Conservation (phyloP, 2,329 filamentous ascomycete species). For the Epichloe typhina region DNA sequence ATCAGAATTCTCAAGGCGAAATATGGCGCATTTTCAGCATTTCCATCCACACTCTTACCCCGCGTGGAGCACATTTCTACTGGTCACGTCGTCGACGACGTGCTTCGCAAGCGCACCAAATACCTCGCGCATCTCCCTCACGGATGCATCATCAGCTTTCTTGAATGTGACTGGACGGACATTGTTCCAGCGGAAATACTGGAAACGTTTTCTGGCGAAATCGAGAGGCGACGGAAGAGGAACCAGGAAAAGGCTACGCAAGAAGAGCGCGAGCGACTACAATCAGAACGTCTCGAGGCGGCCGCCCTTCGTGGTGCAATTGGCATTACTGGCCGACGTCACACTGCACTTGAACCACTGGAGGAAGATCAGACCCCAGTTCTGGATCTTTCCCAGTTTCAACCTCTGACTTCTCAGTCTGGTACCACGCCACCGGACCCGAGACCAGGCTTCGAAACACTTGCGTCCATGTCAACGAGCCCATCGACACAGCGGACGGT, state of each 20-base stretch:
- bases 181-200: constrained; percentile 65
- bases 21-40: constrained; percentile 69
- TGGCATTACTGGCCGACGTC: constrained; percentile 21
- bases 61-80: constrained; percentile 81
- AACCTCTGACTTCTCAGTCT: constrained; percentile 40
- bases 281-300: constrained; percentile 70
- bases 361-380: constrained; percentile 25
- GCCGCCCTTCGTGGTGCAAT: constrained; percentile 46
- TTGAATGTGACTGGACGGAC: constrained; percentile 93
- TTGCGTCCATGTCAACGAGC: constrained; percentile 71
- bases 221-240: constrained; percentile 60
- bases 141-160: constrained; percentile 80
- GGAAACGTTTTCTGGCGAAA: constrained; percentile 62
- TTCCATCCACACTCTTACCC: constrained; percentile 76
- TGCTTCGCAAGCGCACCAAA: constrained; percentile 68
- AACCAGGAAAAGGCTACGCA: constrained; percentile 73
- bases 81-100: constrained; percentile 77
- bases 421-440: constrained; percentile 42
- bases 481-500: constrained; percentile 68
- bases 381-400: constrained; percentile 49
- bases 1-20: constrained; percentile 85
- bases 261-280: constrained; percentile 73
- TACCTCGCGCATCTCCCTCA: constrained; percentile 78
- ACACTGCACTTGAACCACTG: constrained; percentile 18
- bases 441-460: constrained; percentile 48